phyloP scores from a whole-genome alignment of 805 yeast species.

The Schwanniomyces polymorphus region DNA sequence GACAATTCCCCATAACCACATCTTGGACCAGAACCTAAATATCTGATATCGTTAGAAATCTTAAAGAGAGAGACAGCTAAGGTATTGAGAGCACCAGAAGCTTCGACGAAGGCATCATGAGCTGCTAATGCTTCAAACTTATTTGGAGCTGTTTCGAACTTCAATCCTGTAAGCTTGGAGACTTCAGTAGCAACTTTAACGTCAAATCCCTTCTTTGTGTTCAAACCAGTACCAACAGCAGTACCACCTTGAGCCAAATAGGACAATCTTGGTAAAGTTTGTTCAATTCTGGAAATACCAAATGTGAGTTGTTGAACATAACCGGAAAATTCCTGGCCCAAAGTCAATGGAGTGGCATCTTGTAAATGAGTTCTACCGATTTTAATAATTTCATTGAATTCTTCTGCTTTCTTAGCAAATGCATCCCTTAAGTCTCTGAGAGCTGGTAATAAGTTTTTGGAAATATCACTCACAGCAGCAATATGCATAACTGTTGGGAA shows the following conservation, averaged over 20 bases:
- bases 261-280: slow-evolving; percentile 70
- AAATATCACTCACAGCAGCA: slow-evolving; percentile 92
- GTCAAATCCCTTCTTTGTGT: slow-evolving; percentile 90
- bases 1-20: slow-evolving; percentile 97
- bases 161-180: slow-evolving; percentile 80
- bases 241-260: slow-evolving; percentile 98
- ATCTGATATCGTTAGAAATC: slow-evolving; percentile 97
- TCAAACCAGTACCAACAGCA: slow-evolving; percentile 98
- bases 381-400: slow-evolving; percentile 87
- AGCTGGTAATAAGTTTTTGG: slow-evolving; percentile 78
- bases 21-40: slow-evolving; percentile 98
- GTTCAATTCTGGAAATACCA: slow-evolving; percentile 86
- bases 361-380: slow-evolving; percentile 99
- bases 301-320: slow-evolving; percentile 90
- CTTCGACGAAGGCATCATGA: slow-evolving; percentile 97
- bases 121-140: slow-evolving; percentile 99
- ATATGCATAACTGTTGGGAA: slow-evolving; percentile 99
- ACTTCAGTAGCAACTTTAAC: slow-evolving; percentile 85
- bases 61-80: slow-evolving; percentile 91
- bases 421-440: slow-evolving; percentile 75
- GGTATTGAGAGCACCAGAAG: slow-evolving; percentile 95
- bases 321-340: slow-evolving; percentile 98
- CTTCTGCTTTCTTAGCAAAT: slow-evolving; percentile 73
- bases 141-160: slow-evolving; percentile 94
- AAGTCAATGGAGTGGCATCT: slow-evolving; percentile 97